Percentiles rank a stretch among this genome's conserved stretches.
Evolutionary conservation across 2,329 filamentous ascomycete species (phyloP).

Genomic region (Fusarium sp.): DNA sequence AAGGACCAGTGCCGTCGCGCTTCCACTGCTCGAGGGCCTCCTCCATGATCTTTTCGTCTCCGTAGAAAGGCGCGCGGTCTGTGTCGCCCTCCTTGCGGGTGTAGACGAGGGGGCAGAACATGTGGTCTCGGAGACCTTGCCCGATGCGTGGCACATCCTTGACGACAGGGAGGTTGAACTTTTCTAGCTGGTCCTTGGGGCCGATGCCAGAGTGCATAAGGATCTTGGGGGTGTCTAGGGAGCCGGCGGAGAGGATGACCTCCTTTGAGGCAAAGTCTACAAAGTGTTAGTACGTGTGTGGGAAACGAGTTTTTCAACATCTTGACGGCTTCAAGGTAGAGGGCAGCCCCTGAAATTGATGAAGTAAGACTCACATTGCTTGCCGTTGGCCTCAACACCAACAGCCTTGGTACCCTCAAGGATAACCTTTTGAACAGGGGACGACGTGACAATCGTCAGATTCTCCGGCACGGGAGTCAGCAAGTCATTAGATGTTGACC

Average conservation of each 20-base stretch:
- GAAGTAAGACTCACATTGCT: conserved; percentile 20
- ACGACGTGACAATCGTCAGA: conserved; percentile 35
- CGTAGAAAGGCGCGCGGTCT: conserved; percentile 59
- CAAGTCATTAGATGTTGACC: conserved; percentile 64
- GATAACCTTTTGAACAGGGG: conserved; percentile 32
- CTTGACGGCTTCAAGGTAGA: neutral
- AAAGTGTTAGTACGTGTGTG: neutral
- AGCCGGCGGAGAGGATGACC: conserved; percentile 57
- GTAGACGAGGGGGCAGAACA: conserved; percentile 53
- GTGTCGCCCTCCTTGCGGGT: conserved; percentile 55
- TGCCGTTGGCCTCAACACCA: conserved; percentile 31
- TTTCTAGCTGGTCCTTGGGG: conserved; percentile 20
- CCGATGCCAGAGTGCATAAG: conserved; percentile 51
- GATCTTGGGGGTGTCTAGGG: conserved; percentile 56
- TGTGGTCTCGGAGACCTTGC: conserved; percentile 55
- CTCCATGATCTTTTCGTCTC: conserved; percentile 54
- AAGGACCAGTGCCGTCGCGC: conserved; percentile 54
- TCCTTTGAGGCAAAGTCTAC: conserved; percentile 52
- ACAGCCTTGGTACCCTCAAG: conserved; percentile 31
- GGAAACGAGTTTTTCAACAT: neutral
- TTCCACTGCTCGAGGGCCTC: conserved; percentile 61
- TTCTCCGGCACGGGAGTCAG: conserved; percentile 59
- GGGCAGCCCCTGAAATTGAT: neutral
- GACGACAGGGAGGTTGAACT: conserved; percentile 35
- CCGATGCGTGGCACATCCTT: conserved; percentile 53